Conservation (phyloP, 768 basidiomycete genomes). For the Lactarius trivialis region DNA sequence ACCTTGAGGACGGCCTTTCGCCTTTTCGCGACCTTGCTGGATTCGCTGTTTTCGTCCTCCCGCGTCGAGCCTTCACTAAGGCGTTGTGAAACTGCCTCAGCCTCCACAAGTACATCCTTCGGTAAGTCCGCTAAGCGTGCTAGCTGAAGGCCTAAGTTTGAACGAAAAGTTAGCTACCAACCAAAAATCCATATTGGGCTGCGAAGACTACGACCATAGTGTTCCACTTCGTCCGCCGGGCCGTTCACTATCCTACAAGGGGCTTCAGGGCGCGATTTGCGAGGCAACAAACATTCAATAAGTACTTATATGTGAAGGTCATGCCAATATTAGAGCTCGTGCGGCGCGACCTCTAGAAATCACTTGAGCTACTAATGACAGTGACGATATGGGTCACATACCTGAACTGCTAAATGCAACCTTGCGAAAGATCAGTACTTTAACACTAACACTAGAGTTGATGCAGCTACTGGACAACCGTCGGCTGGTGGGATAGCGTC, state of each 20-base stretch:
- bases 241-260: constrained; percentile 66
- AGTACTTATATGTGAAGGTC: constrained; percentile 72
- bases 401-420: constrained; percentile 55
- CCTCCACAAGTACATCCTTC: constrained; percentile 55
- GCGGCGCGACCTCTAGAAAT: constrained; percentile 44
- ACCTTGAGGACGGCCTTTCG: constrained; percentile 63
- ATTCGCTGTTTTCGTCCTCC: constrained; percentile 55
- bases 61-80: constrained; percentile 53
- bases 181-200: background rate
- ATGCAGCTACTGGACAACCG: constrained; percentile 65
- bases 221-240: constrained; percentile 48
- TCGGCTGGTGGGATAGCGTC: constrained; percentile 70
- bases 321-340: constrained; percentile 58
- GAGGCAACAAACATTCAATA: background rate
- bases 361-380: background rate
- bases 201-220: constrained; percentile 54
- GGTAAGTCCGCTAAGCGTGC: constrained; percentile 87
- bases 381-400: background rate
- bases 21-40: constrained; percentile 49
- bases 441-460: background rate
- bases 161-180: background rate
- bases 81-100: constrained; percentile 49
- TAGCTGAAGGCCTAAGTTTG: constrained; percentile 67
- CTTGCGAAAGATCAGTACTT: constrained; percentile 35
- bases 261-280: background rate